Conservation (phyloP, 768 basidiomycete species). For the Tricholoma saponaceum region DNA sequence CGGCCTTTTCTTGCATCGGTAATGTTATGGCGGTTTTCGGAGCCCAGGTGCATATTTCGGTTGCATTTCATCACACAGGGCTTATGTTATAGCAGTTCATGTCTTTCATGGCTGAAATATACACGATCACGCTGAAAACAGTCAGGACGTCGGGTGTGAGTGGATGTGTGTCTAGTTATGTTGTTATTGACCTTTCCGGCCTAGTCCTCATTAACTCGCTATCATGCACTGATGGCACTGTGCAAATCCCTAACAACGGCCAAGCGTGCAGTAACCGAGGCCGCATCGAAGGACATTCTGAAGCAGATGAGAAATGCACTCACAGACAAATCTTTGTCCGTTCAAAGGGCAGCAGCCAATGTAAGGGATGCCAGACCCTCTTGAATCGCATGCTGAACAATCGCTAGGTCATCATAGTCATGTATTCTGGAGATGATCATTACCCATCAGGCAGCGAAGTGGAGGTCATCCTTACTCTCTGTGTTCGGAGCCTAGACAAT, state of each 20-base stretch:
- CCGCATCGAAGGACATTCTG: slow-evolving; percentile 70
- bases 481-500: slow-evolving; percentile 71
- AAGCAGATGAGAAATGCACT: slow-evolving; percentile 78
- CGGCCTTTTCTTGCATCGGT: slow-evolving; percentile 82
- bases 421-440: slow-evolving; percentile 57
- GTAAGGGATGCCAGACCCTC: slow-evolving; percentile 35
- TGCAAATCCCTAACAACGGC: slow-evolving; percentile 78
- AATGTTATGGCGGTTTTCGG: slow-evolving; percentile 87
- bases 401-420: slow-evolving; percentile 39
- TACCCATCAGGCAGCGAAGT: slow-evolving; percentile 65
- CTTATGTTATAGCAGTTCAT: slow-evolving; percentile 58
- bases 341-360: slow-evolving; percentile 82
- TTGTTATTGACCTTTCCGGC: slow-evolving; percentile 2
- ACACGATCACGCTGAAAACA: slow-evolving; percentile 59
- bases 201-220: slow-evolving; percentile 79
- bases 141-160: slow-evolving; percentile 69
- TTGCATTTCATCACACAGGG: not conserved
- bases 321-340: slow-evolving; percentile 76
- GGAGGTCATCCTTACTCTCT: slow-evolving; percentile 66
- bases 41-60: slow-evolving; percentile 56
- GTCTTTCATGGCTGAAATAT: slow-evolving; percentile 91
- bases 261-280: slow-evolving; percentile 80
- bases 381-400: slow-evolving; percentile 12
- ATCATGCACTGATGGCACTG: slow-evolving; percentile 72
- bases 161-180: not conserved